Evolutionary conservation across 352 stramenopile genomes (phyloP).

Genomic region (Phytopythium chamaehyphon): DNA sequence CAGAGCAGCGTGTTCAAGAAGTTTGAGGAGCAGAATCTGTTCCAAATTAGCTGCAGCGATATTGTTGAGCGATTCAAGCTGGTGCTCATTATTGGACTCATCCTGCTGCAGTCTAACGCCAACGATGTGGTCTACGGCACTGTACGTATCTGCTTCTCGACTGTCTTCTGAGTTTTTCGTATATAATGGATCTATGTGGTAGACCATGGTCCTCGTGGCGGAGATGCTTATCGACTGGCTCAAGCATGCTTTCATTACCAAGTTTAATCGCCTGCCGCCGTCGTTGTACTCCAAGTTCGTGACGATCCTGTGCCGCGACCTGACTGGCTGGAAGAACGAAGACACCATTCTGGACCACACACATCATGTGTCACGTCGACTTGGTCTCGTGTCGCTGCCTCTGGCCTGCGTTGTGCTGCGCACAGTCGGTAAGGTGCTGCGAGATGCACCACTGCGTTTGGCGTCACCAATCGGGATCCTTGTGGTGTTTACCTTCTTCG

Average conservation of each 20-base stretch:
- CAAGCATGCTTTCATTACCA: slow-evolving; percentile 99
- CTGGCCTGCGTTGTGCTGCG: slow-evolving; percentile 92
- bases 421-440: slow-evolving; percentile 68
- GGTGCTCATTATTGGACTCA: slow-evolving; percentile 93
- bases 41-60: slow-evolving; percentile 97
- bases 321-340: slow-evolving; percentile 92
- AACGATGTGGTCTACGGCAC: slow-evolving; percentile 73
- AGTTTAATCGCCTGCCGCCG: slow-evolving; percentile 97
- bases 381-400: slow-evolving; percentile 93
- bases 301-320: slow-evolving; percentile 92
- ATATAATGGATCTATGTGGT: neutral
- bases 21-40: slow-evolving; percentile 94
- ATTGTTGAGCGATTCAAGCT: slow-evolving; percentile 99
- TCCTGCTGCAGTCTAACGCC: slow-evolving; percentile 88
- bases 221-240: slow-evolving; percentile 98
- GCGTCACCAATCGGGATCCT: slow-evolving; percentile 33
- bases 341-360: slow-evolving; percentile 92
- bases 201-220: slow-evolving; percentile 87
- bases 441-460: slow-evolving; percentile 35
- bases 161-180: neutral
- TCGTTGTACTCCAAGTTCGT: slow-evolving; percentile 95
- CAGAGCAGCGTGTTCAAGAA: slow-evolving; percentile 97
- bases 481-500: slow-evolving; percentile 58
- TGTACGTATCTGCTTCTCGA: slow-evolving; percentile 22
- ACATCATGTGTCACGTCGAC: slow-evolving; percentile 91